These are phyloP conservation scores for Phytopythium helicoides DNA, from an alignment of 352 stramenopile genomes.

Conservation along the genomic window DNA sequence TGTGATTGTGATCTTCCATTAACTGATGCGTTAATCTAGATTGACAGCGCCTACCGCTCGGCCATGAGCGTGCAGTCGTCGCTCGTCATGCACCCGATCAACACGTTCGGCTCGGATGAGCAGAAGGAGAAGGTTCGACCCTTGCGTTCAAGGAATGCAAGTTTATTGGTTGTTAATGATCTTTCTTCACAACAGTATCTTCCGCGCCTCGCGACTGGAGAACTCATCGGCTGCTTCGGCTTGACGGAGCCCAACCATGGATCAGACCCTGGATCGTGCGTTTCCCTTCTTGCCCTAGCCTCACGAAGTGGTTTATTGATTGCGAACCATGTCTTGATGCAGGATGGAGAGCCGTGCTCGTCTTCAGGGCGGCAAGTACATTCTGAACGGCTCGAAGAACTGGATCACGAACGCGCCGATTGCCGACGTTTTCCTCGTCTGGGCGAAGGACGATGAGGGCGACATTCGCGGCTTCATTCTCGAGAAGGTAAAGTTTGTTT, in stretches of 20 bases:
- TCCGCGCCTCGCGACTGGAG: slow-evolving; percentile 91
- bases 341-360: slow-evolving; percentile 95
- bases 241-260: slow-evolving; percentile 98
- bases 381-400: slow-evolving; percentile 95
- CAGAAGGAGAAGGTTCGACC: slow-evolving; percentile 90
- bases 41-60: slow-evolving; percentile 96
- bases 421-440: slow-evolving; percentile 97
- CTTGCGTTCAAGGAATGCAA: not conserved
- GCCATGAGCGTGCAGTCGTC: slow-evolving; percentile 98
- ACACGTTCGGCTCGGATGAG: slow-evolving; percentile 95
- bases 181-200: slow-evolving; percentile 86
- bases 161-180: slow-evolving; percentile 1
- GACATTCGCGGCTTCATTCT: slow-evolving; percentile 95
- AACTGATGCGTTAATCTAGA: slow-evolving; percentile 15
- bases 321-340: not conserved
- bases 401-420: slow-evolving; percentile 99
- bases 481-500: slow-evolving; percentile 67
- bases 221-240: slow-evolving; percentile 97
- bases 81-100: slow-evolving; percentile 98
- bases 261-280: slow-evolving; percentile 90
- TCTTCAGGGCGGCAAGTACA: slow-evolving; percentile 89
- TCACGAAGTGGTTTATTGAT: not conserved
- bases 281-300: slow-evolving; percentile 1
- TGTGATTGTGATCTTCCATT: not conserved
- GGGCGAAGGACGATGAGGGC: slow-evolving; percentile 94